Evolutionary conservation across 805 yeast genomes (phyloP).

Genomic region (Starmerella apicola): DNA sequence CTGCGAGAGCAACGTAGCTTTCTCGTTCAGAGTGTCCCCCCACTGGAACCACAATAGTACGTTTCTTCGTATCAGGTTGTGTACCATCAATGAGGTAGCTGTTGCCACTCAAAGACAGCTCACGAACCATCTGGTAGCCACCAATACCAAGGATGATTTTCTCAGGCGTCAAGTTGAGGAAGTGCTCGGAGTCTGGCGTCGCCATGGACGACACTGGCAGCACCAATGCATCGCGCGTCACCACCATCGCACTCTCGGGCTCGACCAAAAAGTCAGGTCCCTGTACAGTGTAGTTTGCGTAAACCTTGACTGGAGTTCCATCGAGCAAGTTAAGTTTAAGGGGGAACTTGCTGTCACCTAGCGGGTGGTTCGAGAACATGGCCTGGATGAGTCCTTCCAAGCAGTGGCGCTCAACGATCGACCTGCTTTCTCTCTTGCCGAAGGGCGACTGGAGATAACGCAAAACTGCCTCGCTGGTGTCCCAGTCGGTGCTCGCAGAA

Average conservation of each 20-base stretch:
- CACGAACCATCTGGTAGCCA: constrained; percentile 55
- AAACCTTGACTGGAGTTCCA: constrained; percentile 11
- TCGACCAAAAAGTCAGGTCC: constrained; percentile 1
- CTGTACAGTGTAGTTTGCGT: constrained; percentile 4
- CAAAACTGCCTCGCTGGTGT: constrained; percentile 9
- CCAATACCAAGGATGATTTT: constrained; percentile 49
- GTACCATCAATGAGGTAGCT: constrained; percentile 43
- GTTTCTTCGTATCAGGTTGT: constrained; percentile 28
- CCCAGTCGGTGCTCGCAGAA: not conserved
- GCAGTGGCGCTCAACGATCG: constrained; percentile 12
- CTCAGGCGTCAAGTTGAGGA: constrained; percentile 38
- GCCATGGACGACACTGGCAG: constrained; percentile 5
- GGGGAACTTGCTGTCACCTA: constrained; percentile 8
- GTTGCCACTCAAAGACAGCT: constrained; percentile 49
- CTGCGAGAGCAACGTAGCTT: not conserved
- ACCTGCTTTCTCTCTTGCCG: constrained; percentile 15
- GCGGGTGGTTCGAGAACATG: constrained; percentile 1
- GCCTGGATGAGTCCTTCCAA: not conserved
- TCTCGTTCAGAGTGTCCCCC: constrained; percentile 1
- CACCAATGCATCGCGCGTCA: constrained; percentile 36
- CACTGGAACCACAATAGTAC: constrained; percentile 49
- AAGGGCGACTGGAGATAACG: constrained; percentile 15
- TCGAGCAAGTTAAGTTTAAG: constrained; percentile 10
- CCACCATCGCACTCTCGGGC: constrained; percentile 11
- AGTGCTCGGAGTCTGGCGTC: constrained; percentile 11